Evolutionary conservation across 208 protist genomes (phyloP), one percentile per base, ranked within the genome.

Genomic region (Crithidia thermophila): DNA sequence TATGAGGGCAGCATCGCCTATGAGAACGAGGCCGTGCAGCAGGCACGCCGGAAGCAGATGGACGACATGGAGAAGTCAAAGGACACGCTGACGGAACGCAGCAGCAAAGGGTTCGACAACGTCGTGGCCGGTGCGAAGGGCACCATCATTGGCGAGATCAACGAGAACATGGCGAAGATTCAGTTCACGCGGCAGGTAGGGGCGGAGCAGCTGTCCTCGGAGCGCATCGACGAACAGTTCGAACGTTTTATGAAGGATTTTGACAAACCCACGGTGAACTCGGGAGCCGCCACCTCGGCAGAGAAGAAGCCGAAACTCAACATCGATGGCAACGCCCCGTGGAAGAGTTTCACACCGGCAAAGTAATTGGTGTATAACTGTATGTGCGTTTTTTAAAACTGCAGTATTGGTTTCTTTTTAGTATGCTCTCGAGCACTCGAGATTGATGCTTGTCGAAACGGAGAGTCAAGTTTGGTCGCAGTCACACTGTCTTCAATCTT

Each of bases 191-290:
- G 84, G 6, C 88, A 94, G 43, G 46, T 82, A 11, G 87, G 83
- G 0, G 86, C 88, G 6, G 77, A 92, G 46, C 65, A 91, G 51
- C 76, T 94, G 21, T 79, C 78, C 4, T 65, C 84, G 0, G 65
- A 91, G 68, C 91, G 87, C 43, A 77, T 94, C 21, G 87, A 96
- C 42, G 91, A 96, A 65, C 91, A 96, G 74, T 93, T 96, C 61
- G 87, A 93, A 31, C 82, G 91, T 34, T 96, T 96, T 37, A 82
- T 94, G 82, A 88, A 87, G 34, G 77, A 80, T 34, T 94, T 94
- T 64, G 75, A 87, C 37, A 78, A 74, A 6, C 79, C 75, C 3
- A 51, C 42, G 23, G 27, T 39, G 16, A 67, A 56, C 25, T 25
- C 47, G 16, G 55, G 36, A 23, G 34, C 67, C 10, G 23, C 53